phyloP scores from a whole-genome alignment of 345 rosid species.

The Arabis hirsuta region DNA sequence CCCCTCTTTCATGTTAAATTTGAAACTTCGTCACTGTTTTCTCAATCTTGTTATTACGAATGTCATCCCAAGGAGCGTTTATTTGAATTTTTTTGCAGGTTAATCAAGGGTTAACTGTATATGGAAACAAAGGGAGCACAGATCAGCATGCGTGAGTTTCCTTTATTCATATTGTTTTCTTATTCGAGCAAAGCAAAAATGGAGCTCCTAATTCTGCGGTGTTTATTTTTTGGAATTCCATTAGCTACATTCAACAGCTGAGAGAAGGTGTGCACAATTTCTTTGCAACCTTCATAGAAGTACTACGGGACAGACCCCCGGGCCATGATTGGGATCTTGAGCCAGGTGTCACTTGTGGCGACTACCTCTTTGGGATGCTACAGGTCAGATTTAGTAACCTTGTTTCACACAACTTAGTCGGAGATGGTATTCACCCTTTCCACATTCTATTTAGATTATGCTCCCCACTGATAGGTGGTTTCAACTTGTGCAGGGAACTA shows the following conservation, averaged over 20 bases:
- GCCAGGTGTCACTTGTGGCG: conserved; percentile 99
- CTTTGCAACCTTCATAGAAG: conserved; percentile 97
- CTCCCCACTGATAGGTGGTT: conserved; percentile 21
- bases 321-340: conserved; percentile 99
- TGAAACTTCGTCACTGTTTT: conserved; percentile 21
- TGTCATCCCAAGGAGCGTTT: conserved; percentile 23
- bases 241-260: conserved; percentile 95
- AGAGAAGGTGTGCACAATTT: conserved; percentile 99
- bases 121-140: conserved; percentile 99
- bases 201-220: conserved; percentile 8
- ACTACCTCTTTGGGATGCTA: conserved; percentile 96
- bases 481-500: conserved; percentile 76
- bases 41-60: conserved; percentile 14
- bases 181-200: conserved; percentile 1
- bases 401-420: background rate
- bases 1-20: conserved; percentile 8
- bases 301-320: conserved; percentile 92
- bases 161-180: background rate
- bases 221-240: conserved; percentile 26
- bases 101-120: conserved; percentile 92
- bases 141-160: conserved; percentile 98
- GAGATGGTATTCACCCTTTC: conserved; percentile 24
- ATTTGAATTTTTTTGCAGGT: conserved; percentile 68
- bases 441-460: conserved; percentile 13
- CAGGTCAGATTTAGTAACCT: conserved; percentile 60